Base-by-base conservation (phyloP, 1,284 basidiomycete genomes). In the Macrocystidia cucumis region DNA sequence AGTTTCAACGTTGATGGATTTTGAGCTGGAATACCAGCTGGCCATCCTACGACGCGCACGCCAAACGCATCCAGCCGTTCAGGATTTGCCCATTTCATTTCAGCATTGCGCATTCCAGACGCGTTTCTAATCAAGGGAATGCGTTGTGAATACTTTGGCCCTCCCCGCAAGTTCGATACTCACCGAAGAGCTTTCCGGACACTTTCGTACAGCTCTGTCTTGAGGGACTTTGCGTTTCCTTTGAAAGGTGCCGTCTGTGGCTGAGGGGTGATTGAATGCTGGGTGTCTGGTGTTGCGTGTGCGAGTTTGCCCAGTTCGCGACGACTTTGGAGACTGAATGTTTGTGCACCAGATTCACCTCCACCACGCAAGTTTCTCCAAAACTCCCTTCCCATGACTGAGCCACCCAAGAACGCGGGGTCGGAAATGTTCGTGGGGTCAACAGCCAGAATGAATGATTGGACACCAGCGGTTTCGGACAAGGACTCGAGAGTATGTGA, bases 21-120 rank as follows among this genome's bases (percentile, higher is more conserved):
- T 42, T 69, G 67, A 16, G 59, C 51, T 5, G 74, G 75, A 16
- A 82, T 63, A 25, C 57, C 55, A 12, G 60, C 39, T 11, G 78
- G 78, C 78, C 78, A 82, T 22, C 78, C 78, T 9, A 71, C 57
- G 24, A 81, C 51, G 29, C 60, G 65, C 18, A 80, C 71, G n/a
- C 72, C 72, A 44, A 77, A 80, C 3, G 56, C 49, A 40, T 62
- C 56, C 20, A 82, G 52, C 32, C 69, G 63, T 17, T 72, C 66
- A 37, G 71, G 77, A 46, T 77, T 78, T 3, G 72, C 72, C 78
- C 78, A 82, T 52, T 74, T 79, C 78, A 82, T 82, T 45, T 82
- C 78, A 14, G 78, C 78, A 39, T 64, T 74, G 3, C 72, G 71
- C 9, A 72, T 52, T 7, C 77, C 76, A 41, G 17, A 23, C 19